Evolutionary conservation across 2,329 filamentous ascomycete species (phyloP).

Genomic region (Thelonectria rubi): DNA sequence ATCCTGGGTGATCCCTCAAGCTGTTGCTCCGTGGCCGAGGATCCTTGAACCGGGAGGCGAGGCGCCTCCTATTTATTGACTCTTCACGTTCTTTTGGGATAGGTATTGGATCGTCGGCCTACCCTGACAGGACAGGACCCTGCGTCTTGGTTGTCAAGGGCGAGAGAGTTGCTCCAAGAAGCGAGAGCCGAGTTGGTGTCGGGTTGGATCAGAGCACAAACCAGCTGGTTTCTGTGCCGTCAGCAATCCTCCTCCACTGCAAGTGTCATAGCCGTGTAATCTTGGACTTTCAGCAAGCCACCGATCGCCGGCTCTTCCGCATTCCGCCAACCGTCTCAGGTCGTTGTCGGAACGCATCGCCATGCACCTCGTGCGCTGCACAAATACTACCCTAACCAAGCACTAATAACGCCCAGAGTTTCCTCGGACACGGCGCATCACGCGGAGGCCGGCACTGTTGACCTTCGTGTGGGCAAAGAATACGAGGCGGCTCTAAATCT

Average conservation of each 20-base stretch:
- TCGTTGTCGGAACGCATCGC: background rate
- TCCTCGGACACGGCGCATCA: constrained; percentile 13
- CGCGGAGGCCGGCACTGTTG: constrained; percentile 1
- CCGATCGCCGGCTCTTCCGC: background rate
- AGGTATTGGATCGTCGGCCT: no score
- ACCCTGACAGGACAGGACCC: no score
- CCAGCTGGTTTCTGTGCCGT: background rate
- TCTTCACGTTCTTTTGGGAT: background rate
- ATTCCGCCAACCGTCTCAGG: background rate
- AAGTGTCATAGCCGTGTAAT: background rate
- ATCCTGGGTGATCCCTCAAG: constrained; percentile 12
- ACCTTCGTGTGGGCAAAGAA: constrained; percentile 9
- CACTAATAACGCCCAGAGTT: background rate
- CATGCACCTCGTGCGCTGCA: background rate
- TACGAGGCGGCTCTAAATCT: constrained; percentile 9
- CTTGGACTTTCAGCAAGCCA: background rate
- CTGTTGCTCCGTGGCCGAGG: background rate
- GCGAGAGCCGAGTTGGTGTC: background rate
- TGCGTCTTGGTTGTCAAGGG: background rate
- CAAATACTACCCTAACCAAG: constrained; percentile 5
- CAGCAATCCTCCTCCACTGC: background rate
- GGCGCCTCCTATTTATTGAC: constrained; percentile 17
- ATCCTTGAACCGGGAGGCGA: constrained; percentile 4
- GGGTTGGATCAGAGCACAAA: background rate
- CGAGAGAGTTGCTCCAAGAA: background rate